A percentile compares a stretch with the other conserved stretches of the same genome.
Conservation (phyloP, 495 filamentous ascomycete genomes). For the Neurospora sp. region DNA sequence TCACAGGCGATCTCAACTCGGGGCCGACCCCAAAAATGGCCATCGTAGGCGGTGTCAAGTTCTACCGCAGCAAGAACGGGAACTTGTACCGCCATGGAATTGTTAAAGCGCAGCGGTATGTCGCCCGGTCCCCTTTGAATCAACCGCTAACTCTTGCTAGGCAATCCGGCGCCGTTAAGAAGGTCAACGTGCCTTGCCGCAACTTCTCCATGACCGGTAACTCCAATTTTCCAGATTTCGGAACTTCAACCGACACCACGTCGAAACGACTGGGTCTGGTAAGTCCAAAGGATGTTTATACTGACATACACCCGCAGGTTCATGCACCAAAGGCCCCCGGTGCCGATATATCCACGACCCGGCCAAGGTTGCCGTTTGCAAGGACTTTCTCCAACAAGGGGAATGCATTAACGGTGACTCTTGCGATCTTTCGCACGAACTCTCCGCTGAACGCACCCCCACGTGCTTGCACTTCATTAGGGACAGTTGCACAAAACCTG, state of each 20-base stretch:
- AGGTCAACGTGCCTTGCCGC: slow-evolving; percentile 74
- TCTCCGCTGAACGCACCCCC: slow-evolving; percentile 75
- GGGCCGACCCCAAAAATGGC: slow-evolving; percentile 71
- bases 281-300: slow-evolving; percentile 17
- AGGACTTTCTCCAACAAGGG: slow-evolving; percentile 70
- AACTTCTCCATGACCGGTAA: slow-evolving; percentile 89
- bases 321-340: slow-evolving; percentile 65
- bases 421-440: slow-evolving; percentile 91
- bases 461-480: slow-evolving; percentile 83
- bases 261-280: slow-evolving; percentile 16
- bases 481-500: slow-evolving; percentile 79
- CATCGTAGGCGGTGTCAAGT: slow-evolving; percentile 70
- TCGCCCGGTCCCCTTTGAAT: slow-evolving; percentile 2
- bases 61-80: slow-evolving; percentile 82
- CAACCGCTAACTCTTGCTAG: slow-evolving; percentile 20
- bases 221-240: slow-evolving; percentile 31
- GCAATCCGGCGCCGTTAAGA: slow-evolving; percentile 45
- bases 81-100: slow-evolving; percentile 75
- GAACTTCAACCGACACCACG: slow-evolving; percentile 19
- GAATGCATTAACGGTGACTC: slow-evolving; percentile 67
- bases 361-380: slow-evolving; percentile 85
- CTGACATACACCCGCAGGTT: slow-evolving; percentile 47
- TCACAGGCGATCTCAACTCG: slow-evolving; percentile 50
- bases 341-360: slow-evolving; percentile 83
- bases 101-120: slow-evolving; percentile 59